A percentile compares a stretch with the other conserved stretches of the same genome.
phyloP scores from a whole-genome alignment of 768 basidiomycete species.

The Obba rivulosa region DNA sequence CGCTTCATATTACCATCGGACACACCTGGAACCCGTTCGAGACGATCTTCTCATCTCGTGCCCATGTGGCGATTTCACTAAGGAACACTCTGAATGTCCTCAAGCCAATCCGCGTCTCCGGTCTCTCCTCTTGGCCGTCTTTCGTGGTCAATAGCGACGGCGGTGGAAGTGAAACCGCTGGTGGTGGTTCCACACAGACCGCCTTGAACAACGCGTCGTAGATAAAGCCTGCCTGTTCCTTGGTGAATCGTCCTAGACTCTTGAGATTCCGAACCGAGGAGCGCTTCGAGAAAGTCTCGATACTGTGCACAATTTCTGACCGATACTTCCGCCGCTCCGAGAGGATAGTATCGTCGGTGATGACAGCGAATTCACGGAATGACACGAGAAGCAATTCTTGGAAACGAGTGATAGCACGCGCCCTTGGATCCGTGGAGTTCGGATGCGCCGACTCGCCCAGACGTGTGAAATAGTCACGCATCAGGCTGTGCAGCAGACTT shows the following conservation, averaged over 20 bases:
- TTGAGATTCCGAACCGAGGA: conserved; percentile 84
- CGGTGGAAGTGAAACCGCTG: conserved; percentile 38
- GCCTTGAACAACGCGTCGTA: conserved; percentile 90
- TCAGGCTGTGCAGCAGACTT: conserved; percentile 48
- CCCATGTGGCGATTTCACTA: conserved; percentile 93
- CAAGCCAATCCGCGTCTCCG: conserved; percentile 85
- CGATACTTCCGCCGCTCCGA: conserved; percentile 83
- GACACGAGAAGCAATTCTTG: conserved; percentile 95
- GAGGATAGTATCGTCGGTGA: conserved; percentile 91
- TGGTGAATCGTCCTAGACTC: conserved; percentile 72
- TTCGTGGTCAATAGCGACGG: conserved; percentile 50
- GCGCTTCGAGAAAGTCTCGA: conserved; percentile 92
- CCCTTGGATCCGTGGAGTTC: conserved; percentile 77
- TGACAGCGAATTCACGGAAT: conserved; percentile 95
- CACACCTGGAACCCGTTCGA: conserved; percentile 85
- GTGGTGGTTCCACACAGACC: conserved; percentile 70
- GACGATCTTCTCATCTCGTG: conserved; percentile 87
- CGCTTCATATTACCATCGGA: conserved; percentile 1
- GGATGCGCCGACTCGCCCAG: conserved; percentile 95
- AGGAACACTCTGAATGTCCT: conserved; percentile 85
- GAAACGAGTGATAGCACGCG: conserved; percentile 93
- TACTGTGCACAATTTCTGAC: conserved; percentile 84
- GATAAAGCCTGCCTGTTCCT: conserved; percentile 84
- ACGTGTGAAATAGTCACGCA: conserved; percentile 92
- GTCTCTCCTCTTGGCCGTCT: conserved; percentile 61